phyloP scores from a whole-genome alignment of 192 early-diverging fungal species.

The Coemansia sp. region DNA sequence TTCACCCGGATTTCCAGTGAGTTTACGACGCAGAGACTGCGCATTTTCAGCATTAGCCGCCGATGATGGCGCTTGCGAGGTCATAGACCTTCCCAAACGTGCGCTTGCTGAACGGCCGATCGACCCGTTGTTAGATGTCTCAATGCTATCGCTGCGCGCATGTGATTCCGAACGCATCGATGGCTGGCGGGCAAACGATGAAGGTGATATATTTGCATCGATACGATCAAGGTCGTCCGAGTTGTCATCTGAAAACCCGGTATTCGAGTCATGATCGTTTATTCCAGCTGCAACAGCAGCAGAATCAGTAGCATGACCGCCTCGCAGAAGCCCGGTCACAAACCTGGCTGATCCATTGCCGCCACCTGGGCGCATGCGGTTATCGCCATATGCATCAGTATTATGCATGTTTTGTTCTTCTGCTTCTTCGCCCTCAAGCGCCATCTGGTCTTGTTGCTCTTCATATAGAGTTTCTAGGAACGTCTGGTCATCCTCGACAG shows the following conservation, averaged over 20 bases:
- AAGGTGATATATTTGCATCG: constrained; percentile 9
- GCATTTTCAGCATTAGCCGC: neutral
- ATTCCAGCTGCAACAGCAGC: neutral
- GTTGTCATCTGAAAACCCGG: constrained; percentile 12
- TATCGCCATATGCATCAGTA: constrained; percentile 8
- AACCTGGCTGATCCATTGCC: constrained; percentile 24
- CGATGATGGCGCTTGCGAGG: neutral
- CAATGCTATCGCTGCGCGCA: constrained; percentile 17
- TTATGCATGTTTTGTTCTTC: constrained; percentile 7
- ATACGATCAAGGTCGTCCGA: constrained; percentile 34
- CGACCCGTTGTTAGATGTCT: constrained; percentile 1
- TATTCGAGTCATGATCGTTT: constrained; percentile 3
- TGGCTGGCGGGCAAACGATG: constrained; percentile 5
- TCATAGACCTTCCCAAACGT: constrained; percentile 4
- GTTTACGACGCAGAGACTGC: constrained; percentile 15
- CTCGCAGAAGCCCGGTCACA: constrained; percentile 32
- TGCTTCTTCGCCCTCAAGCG: constrained; percentile 56
- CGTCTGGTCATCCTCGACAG: constrained; percentile 83
- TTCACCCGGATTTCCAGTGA: constrained; percentile 4
- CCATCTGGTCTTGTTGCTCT: constrained; percentile 61
- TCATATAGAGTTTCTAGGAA: constrained; percentile 82
- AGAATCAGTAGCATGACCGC: constrained; percentile 34
- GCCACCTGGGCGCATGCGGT: constrained; percentile 9
- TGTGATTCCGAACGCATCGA: constrained; percentile 8
- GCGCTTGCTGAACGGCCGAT: constrained; percentile 10